Percentiles rank a stretch among this genome's conserved stretches.
Conservation (phyloP, 345 rosid genomes). For the Eutrema yunnanense region DNA sequence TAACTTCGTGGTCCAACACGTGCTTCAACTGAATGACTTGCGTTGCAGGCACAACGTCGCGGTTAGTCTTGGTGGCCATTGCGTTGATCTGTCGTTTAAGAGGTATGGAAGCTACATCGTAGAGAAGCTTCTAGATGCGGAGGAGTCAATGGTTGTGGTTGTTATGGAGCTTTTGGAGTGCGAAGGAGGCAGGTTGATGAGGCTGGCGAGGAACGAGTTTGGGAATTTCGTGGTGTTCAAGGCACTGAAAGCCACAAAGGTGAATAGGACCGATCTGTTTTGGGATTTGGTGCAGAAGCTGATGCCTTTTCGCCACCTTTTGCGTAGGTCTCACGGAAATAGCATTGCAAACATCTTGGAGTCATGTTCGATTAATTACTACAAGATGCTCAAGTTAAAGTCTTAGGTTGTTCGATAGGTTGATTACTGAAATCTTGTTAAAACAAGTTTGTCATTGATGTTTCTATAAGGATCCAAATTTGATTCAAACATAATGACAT, state of each 20-base stretch:
- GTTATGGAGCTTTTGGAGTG: background rate
- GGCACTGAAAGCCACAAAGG: background rate
- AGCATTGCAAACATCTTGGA: background rate
- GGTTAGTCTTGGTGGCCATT: background rate
- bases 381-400: background rate
- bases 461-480: background rate
- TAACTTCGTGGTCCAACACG: slow-evolving; percentile 11
- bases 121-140: background rate
- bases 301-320: background rate
- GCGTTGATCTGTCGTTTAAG: background rate
- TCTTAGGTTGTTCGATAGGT: background rate
- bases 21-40: background rate
- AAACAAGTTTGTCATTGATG: background rate
- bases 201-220: background rate
- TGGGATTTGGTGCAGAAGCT: background rate
- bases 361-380: background rate
- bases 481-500: background rate
- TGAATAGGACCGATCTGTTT: background rate
- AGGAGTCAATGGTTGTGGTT: background rate
- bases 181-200: background rate
- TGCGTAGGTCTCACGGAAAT: background rate
- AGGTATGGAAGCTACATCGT: slow-evolving; percentile 1
- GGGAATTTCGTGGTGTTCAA: background rate
- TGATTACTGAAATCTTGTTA: background rate
- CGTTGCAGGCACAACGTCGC: background rate